Evolutionary conservation across 495 filamentous ascomycete species (phyloP).

Genomic region (Thozetella sp.): DNA sequence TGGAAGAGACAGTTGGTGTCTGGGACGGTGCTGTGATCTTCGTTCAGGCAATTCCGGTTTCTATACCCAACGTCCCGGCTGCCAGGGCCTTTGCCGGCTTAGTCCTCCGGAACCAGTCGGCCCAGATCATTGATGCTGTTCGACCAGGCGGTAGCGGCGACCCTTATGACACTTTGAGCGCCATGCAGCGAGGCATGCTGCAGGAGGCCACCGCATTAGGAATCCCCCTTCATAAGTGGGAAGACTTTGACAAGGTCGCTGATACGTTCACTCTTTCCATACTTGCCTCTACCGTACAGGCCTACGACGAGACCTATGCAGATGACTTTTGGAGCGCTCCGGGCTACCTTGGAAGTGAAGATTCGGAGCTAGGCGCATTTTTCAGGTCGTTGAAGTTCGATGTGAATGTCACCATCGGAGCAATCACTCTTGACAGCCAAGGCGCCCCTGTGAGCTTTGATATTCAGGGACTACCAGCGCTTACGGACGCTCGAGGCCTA

Average conservation of each 20-base stretch:
- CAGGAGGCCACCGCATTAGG: background rate
- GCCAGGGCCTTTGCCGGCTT: background rate
- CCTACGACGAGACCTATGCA: background rate
- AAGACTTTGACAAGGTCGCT: background rate
- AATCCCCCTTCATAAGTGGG: background rate
- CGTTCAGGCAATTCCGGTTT: background rate
- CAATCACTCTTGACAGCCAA: background rate
- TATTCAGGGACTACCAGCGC: background rate
- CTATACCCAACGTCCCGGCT: background rate
- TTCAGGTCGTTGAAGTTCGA: background rate
- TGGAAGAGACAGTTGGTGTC: background rate
- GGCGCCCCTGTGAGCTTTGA: background rate
- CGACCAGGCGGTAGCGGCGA: background rate
- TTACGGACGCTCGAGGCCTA: background rate
- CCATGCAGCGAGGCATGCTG: background rate
- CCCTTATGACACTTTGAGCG: background rate
- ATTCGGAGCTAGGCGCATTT: background rate
- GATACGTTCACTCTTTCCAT: background rate
- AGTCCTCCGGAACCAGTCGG: background rate
- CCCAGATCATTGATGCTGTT: background rate
- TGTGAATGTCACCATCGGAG: background rate
- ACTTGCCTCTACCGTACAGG: background rate
- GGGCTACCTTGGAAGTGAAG: background rate
- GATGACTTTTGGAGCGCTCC: background rate
- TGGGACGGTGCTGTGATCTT: background rate